A percentile compares a stretch with the other conserved stretches of the same genome.
Conservation (phyloP, 2,329 filamentous ascomycete genomes). For the Sclerotinia borealis region DNA sequence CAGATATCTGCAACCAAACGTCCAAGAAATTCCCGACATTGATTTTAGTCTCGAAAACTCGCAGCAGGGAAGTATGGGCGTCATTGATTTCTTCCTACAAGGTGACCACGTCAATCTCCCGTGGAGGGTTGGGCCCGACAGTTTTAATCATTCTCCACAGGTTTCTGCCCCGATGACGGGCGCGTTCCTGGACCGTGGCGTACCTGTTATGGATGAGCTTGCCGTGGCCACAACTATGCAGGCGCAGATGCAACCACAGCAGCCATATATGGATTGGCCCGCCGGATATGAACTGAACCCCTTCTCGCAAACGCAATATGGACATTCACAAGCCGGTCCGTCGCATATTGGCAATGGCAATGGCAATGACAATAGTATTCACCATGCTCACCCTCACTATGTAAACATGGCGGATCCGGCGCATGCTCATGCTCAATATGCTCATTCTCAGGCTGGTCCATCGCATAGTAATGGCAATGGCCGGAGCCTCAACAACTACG, state of each 20-base stretch:
- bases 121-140: slow-evolving; percentile 1
- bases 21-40: not conserved
- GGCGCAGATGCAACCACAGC: not conserved
- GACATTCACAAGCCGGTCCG: not conserved
- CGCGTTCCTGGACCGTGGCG: not conserved
- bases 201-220: not conserved
- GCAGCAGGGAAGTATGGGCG: not conserved
- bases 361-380: not conserved
- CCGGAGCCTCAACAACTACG: not conserved
- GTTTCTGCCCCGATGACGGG: not conserved
- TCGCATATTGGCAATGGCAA: not conserved
- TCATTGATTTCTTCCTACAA: slow-evolving; percentile 1
- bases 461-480: not conserved
- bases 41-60: slow-evolving; percentile 4
- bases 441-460: not conserved
- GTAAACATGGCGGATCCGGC: too few species aligned
- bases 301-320: not conserved
- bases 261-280: not conserved
- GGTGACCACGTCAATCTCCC: not conserved
- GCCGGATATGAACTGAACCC: not conserved
- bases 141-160: not conserved
- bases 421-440: not conserved
- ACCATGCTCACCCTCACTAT: not conserved
- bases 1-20: not conserved
- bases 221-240: not conserved